Conservation (phyloP, 306 rosid genomes). For the Lathyrus sativus region DNA sequence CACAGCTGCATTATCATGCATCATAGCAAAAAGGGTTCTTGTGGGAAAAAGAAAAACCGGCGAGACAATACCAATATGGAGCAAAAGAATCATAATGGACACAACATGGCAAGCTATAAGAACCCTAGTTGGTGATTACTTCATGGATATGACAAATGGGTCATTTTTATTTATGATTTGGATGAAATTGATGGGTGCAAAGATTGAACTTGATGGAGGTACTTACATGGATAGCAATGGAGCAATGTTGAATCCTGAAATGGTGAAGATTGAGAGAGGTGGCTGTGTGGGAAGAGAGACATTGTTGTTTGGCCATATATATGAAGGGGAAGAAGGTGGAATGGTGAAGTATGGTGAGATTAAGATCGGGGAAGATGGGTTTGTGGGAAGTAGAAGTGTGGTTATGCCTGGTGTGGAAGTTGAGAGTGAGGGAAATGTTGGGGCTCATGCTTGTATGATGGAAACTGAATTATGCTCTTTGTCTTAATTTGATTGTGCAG, state of each 20-base stretch:
- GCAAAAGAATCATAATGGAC: slow-evolving; percentile 58
- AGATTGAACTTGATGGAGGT: slow-evolving; percentile 48
- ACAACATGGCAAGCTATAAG: slow-evolving; percentile 88
- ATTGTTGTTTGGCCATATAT: slow-evolving; percentile 81
- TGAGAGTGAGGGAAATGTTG: slow-evolving; percentile 60
- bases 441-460: too few species aligned
- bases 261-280: slow-evolving; percentile 82
- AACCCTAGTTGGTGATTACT: slow-evolving; percentile 74
- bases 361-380: too few species aligned
- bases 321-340: slow-evolving; percentile 90
- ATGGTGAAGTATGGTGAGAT: slow-evolving; percentile 76
- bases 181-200: slow-evolving; percentile 88
- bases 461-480: too few species aligned
- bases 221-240: slow-evolving; percentile 81
- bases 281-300: slow-evolving; percentile 89
- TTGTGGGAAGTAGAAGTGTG: too few species aligned
- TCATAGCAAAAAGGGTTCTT: slow-evolving; percentile 62
- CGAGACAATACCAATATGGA: slow-evolving; percentile 65
- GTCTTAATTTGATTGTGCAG: too few species aligned
- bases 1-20: slow-evolving; percentile 69
- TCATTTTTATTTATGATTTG: slow-evolving; percentile 62
- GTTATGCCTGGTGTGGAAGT: slow-evolving; percentile 80
- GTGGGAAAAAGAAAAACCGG: slow-evolving; percentile 84
- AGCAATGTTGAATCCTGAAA: slow-evolving; percentile 79
- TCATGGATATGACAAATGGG: too few species aligned